Conservation (phyloP, 2,329 filamentous ascomycete species). For the Colletotrichum sp. region DNA sequence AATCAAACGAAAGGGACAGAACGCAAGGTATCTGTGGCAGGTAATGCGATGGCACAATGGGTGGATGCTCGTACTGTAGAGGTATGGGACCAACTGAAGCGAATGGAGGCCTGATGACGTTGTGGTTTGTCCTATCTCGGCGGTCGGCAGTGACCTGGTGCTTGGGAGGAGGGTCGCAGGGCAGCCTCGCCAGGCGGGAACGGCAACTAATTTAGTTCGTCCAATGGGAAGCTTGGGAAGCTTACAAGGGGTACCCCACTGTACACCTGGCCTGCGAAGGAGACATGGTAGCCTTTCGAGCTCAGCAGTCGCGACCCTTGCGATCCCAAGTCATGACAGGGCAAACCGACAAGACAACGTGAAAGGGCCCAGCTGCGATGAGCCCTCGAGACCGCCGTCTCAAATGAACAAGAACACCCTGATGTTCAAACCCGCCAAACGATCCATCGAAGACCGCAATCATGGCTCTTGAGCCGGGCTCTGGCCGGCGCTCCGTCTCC, state of each 20-base stretch:
- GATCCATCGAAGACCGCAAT: slow-evolving; percentile 27
- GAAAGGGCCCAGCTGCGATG: slow-evolving; percentile 27
- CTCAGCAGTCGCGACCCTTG: not conserved
- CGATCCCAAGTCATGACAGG: slow-evolving; percentile 21
- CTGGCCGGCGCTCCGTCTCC: slow-evolving; percentile 66
- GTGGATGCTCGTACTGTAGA: not conserved
- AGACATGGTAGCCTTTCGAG: slow-evolving; percentile 22
- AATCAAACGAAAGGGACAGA: not conserved
- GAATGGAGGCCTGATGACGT: slow-evolving; percentile 8
- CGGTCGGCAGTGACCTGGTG: not conserved
- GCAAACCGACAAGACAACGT: not conserved
- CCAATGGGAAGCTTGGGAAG: slow-evolving; percentile 20
- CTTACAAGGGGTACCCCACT: slow-evolving; percentile 13
- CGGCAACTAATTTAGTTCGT: slow-evolving; percentile 1
- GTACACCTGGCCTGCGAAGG: slow-evolving; percentile 10
- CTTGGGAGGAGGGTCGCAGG: not conserved
- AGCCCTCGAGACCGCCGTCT: slow-evolving; percentile 21
- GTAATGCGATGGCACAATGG: not conserved
- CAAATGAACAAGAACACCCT: slow-evolving; percentile 1
- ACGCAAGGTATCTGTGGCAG: not conserved
- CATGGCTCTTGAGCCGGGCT: slow-evolving; percentile 70
- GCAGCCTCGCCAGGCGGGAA: slow-evolving; percentile 17
- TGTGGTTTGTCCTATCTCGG: not conserved
- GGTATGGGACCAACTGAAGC: not conserved
- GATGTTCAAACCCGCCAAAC: slow-evolving; percentile 16